These are phyloP conservation scores for Chlamydomonas sphaeroides DNA, from an alignment of 139 green algal genomes.

Conservation along the genomic window DNA sequence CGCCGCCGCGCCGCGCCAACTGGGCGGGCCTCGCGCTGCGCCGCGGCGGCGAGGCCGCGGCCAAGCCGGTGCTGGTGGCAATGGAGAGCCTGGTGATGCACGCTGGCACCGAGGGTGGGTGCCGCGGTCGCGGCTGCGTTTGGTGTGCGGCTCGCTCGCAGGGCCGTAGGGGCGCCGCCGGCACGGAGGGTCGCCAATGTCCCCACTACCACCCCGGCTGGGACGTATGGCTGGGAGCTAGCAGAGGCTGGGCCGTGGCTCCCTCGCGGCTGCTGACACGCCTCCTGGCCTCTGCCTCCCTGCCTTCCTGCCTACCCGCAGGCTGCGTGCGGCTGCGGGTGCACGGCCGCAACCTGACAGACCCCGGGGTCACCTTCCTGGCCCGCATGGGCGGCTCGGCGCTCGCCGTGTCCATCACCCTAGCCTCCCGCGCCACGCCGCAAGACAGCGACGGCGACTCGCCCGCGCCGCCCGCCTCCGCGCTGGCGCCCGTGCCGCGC, in stretches of 20 bases:
- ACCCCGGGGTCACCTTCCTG: conserved; percentile 15
- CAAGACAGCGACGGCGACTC: too few relatives aligned
- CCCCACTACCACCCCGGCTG: too few relatives aligned
- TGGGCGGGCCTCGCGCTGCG: conserved; percentile 13
- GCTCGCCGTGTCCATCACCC: background rate
- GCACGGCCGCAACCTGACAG: conserved; percentile 14
- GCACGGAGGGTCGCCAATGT: too few relatives aligned
- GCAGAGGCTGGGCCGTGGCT: too few relatives aligned
- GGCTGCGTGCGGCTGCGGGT: conserved; percentile 5
- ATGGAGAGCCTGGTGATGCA: background rate
- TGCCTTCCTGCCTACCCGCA: too few relatives aligned
- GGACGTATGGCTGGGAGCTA: too few relatives aligned
- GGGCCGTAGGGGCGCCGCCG: too few relatives aligned
- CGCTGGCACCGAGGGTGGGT: background rate
- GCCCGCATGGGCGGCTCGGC: conserved; percentile 26
- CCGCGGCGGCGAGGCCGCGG: background rate
- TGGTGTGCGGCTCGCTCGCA: too few relatives aligned
- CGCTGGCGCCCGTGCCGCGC: too few relatives aligned
- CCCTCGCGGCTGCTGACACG: background rate
- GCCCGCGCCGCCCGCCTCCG: too few relatives aligned
- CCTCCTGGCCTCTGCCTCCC: too few relatives aligned
- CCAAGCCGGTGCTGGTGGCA: conserved; percentile 17
- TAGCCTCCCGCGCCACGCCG: background rate
- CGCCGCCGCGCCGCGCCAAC: background rate
- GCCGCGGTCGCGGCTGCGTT: too few relatives aligned